phyloP scores from a whole-genome alignment of 2,329 filamentous ascomycete genomes.

The Paracoccidioides lutzii region DNA sequence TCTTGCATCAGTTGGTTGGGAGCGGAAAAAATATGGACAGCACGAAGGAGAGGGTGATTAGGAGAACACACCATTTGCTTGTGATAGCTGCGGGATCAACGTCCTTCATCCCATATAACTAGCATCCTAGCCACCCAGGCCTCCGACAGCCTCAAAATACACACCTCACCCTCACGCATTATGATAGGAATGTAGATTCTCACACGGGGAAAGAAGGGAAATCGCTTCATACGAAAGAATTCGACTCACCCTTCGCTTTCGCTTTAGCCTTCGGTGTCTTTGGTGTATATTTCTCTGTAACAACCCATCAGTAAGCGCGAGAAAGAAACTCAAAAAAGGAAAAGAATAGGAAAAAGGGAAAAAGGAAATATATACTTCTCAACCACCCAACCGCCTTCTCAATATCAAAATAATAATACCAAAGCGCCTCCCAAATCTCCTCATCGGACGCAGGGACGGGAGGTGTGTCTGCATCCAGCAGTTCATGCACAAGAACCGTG shows the following conservation, averaged over 20 bases:
- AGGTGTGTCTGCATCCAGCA: conserved; percentile 47
- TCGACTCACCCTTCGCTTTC: conserved; percentile 3
- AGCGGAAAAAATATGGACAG: background rate
- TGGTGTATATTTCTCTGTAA: conserved; percentile 1
- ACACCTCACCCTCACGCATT: background rate
- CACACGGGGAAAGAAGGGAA: background rate
- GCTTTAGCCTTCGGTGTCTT: conserved; percentile 8
- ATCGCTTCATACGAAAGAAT: background rate
- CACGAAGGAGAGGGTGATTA: background rate
- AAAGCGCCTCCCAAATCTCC: conserved; percentile 80
- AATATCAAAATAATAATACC: conserved; percentile 93
- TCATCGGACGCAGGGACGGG: conserved; percentile 48
- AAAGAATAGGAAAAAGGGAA: background rate
- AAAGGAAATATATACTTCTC: conserved; percentile 39
- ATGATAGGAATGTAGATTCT: background rate
- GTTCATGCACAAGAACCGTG: conserved; percentile 52
- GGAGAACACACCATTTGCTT: background rate
- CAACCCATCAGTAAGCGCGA: background rate
- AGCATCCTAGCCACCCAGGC: background rate
- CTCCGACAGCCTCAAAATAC: background rate
- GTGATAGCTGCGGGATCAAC: background rate
- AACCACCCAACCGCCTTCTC: conserved; percentile 74
- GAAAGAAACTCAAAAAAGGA: background rate
- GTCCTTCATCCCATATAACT: background rate
- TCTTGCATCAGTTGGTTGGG: conserved; percentile 1